Evolutionary conservation across 2,329 filamentous ascomycete genomes (phyloP).

Genomic region (Sclerotiophoma versabilis): DNA sequence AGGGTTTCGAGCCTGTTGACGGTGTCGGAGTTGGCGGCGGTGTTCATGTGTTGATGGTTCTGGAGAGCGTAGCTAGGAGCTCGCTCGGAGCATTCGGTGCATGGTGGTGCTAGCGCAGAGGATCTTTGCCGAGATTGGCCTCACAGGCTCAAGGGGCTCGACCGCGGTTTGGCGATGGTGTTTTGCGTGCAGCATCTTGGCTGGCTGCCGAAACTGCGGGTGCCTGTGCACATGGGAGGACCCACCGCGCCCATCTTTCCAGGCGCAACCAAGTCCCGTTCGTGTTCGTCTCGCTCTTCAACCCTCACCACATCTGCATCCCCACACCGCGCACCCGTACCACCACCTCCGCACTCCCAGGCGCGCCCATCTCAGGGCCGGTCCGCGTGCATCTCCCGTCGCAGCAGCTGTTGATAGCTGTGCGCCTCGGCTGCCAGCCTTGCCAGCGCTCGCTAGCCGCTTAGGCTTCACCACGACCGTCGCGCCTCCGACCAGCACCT

Average conservation of each 20-base stretch:
- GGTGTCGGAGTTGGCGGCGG: too few species aligned
- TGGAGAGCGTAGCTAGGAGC: too few species aligned
- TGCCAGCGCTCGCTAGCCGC: constrained; percentile 19
- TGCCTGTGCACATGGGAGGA: neutral
- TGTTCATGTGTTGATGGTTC: too few species aligned
- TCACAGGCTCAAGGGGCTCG: neutral
- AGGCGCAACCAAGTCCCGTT: constrained; percentile 1
- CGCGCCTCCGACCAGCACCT: constrained; percentile 20
- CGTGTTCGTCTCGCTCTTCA: constrained; percentile 9
- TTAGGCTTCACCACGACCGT: constrained; percentile 25
- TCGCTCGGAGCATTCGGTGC: too few species aligned
- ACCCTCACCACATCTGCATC: constrained; percentile 8
- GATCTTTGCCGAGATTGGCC: neutral
- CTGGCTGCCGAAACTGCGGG: neutral
- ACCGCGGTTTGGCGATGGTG: neutral
- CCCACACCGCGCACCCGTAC: constrained; percentile 1
- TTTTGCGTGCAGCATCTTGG: neutral
- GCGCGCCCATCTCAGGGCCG: constrained; percentile 31
- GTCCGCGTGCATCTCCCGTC: constrained; percentile 12
- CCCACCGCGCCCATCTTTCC: constrained; percentile 5
- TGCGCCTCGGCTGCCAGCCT: constrained; percentile 24
- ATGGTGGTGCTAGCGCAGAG: neutral
- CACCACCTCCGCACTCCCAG: neutral
- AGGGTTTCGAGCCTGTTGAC: too few species aligned
- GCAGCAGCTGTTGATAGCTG: constrained; percentile 9